Conservation (phyloP, 164 flowering plant species). For the Magnolia sinica region DNA sequence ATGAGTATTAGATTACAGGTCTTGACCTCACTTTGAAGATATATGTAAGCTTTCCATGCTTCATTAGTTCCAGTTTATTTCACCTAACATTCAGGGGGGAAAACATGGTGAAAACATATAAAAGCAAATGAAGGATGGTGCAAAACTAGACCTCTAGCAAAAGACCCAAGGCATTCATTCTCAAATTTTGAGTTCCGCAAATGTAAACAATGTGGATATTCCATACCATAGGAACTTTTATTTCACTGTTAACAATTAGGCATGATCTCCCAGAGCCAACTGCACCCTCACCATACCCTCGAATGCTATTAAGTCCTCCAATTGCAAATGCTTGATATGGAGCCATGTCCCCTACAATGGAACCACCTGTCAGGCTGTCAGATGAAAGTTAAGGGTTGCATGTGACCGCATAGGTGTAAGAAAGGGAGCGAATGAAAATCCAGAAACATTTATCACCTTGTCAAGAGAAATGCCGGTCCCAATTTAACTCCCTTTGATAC, state of each 20-base stretch:
- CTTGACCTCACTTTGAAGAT: not conserved
- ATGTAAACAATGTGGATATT: not conserved
- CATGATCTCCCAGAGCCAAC: conserved; percentile 92
- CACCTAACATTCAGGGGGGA: not conserved
- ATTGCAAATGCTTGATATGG: conserved; percentile 95
- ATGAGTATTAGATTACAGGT: no score
- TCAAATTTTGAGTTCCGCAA: not conserved
- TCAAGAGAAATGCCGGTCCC: conserved; percentile 79
- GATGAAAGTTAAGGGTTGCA: conserved; percentile 17
- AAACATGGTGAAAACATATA: not conserved
- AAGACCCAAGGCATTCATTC: not conserved
- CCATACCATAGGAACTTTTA: conserved; percentile 81
- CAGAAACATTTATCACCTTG: conserved; percentile 44
- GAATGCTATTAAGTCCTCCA: conserved; percentile 82
- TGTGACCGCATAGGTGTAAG: not conserved
- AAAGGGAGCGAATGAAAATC: not conserved
- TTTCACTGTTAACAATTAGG: conserved; percentile 71
- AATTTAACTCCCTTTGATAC: conserved; percentile 78
- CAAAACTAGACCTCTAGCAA: no score
- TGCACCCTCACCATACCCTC: conserved; percentile 97
- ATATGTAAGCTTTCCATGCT: not conserved
- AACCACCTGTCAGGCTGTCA: conserved; percentile 88
- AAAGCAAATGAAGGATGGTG: not conserved
- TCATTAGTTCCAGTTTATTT: conserved; percentile 3
- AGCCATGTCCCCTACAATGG: conserved; percentile 96